These are phyloP conservation scores for Elaeis oleifera DNA, from an alignment of 202 grass and related monocot genomes.

Conservation along the genomic window DNA sequence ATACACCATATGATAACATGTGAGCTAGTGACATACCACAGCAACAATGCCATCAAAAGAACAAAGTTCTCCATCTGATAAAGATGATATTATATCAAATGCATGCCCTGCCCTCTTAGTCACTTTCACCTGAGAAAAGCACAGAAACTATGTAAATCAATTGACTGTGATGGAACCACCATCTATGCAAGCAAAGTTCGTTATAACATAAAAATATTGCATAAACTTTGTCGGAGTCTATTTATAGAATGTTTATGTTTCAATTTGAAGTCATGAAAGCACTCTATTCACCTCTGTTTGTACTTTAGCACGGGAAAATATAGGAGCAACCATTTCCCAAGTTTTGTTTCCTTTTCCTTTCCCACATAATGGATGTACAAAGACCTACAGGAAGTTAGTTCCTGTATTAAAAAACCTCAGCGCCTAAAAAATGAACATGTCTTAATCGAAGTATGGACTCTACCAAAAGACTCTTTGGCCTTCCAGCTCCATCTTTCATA, in stretches of 20 bases:
- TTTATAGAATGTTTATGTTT: no score
- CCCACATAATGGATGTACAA: conserved; percentile 93
- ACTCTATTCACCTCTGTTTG: conserved; percentile 49
- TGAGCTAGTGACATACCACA: conserved; percentile 52
- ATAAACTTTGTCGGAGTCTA: no score
- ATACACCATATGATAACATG: background rate
- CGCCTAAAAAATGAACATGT: conserved; percentile 2
- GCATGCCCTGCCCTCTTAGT: conserved; percentile 89
- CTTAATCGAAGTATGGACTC: conserved; percentile 7
- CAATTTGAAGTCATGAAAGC: conserved; percentile 5
- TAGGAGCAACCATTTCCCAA: conserved; percentile 67
- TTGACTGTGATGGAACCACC: no score
- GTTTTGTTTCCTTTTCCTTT: conserved; percentile 65
- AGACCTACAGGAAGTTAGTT: conserved; percentile 46
- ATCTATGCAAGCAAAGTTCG: no score
- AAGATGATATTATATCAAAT: conserved; percentile 52
- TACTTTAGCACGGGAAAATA: conserved; percentile 74
- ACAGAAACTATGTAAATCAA: background rate
- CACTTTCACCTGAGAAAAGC: conserved; percentile 55
- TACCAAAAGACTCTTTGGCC: conserved; percentile 88
- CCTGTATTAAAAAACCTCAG: conserved; percentile 1
- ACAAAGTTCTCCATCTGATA: conserved; percentile 66
- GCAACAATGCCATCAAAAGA: conserved; percentile 77
- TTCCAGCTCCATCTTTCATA: conserved; percentile 42
- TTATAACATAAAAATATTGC: no score